Base-by-base conservation (phyloP, 2,329 filamentous ascomycete species). In the Cytospora schulzeri region DNA sequence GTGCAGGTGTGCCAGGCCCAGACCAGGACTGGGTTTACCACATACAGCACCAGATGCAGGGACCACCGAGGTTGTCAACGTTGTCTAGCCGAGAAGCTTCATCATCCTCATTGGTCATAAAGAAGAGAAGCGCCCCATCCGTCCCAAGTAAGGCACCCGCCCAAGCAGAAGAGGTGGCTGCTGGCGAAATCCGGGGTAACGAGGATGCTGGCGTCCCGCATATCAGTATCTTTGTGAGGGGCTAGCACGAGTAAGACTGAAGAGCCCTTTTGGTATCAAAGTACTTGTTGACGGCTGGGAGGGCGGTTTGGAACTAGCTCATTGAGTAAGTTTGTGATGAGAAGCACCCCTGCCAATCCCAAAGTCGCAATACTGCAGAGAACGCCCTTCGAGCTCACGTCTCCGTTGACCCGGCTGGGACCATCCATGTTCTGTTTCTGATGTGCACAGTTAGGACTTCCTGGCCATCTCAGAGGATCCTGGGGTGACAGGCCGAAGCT, bases 191-290 rank as follows among this genome's bases (percentile, higher is more conserved):
- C 83, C 24, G 87, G 78, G 24, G 84, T 83, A 63, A 90, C 76
- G 86, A 87, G 14, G 85, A 83, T 6, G 87, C 83, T 66, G 81
- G 83, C 2, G 77, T 74, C 12, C 79, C 83, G 73, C 86, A 89
- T 38, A 76, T 77, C 59, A 76, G 78, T 26, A 77, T 78, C 3
- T 74, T 73, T 59, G 78, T 78, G 22, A 82, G 65, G 88, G 78
- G 62, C 70, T 70, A 67, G 73, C 69, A 61, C 66, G 66, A 28
- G 70, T 77, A 63, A 83, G 72, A 66, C 79, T 77, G 58, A n/a
- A 84, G 75, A n/a, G 80, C 82, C 24, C 79, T 81, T 68, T 85
- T 71, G 54, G 74, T 76, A 63, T 82, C 81, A 64, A 75, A 75
- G 73, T 83, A 84, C 8, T 81, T 82, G 0, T 9, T 74, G 56